Base-by-base conservation (phyloP, 371 early-diverging fungal genomes). In the Basidiobolus meristosporus region DNA sequence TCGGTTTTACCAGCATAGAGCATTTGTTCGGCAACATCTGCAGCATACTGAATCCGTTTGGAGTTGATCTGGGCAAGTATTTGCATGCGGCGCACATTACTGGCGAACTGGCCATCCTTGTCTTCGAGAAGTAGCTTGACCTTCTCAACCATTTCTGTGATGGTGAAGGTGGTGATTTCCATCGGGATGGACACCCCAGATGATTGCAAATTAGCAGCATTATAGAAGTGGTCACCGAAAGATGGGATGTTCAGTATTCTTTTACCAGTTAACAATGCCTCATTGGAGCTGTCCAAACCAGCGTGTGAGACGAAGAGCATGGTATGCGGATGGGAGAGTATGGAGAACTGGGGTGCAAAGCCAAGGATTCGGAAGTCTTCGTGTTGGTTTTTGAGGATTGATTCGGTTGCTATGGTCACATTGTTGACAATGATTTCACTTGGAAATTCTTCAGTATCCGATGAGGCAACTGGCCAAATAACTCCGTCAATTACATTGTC, bases 331-430 rank as follows among this genome's bases (percentile, higher is more conserved):
- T 63, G 64, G 2, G 44, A 39, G 6, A 63, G 49, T 26, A 63
- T 50, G 22, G 56, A 50, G 20, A 49, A 42, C 15, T 63, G 64
- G 21, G 61, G 59, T 1, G 56, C 60, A 56, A 16, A 28, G 7
- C 12, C 20, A 10, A 17, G 7, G 15, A 42, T 22, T 21, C 23
- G 18, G 19, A 42, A 17, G 7, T 22, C 20, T 12, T 22, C 21
- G 19, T 42, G 43, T 9, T 31, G 12, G 15, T 7, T 3, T 20
- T 29, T 16, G 34, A 17, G 12, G 26, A 19, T 22, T 36, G 30
- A 31, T 6, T 34, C 18, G 18, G 18, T 34, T 7, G 16, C 18
- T 16, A 16, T 14, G 5, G 18, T 18, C 7, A 34, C 34, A 4
- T 12, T 18, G 12, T 34, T n/a, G n/a, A 34, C 34, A 5, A 12